A percentile compares a stretch with the other conserved stretches of the same genome.
Evolutionary conservation across 1,284 basidiomycete genomes (phyloP).

Genomic region (Leccinum griseonigrum): DNA sequence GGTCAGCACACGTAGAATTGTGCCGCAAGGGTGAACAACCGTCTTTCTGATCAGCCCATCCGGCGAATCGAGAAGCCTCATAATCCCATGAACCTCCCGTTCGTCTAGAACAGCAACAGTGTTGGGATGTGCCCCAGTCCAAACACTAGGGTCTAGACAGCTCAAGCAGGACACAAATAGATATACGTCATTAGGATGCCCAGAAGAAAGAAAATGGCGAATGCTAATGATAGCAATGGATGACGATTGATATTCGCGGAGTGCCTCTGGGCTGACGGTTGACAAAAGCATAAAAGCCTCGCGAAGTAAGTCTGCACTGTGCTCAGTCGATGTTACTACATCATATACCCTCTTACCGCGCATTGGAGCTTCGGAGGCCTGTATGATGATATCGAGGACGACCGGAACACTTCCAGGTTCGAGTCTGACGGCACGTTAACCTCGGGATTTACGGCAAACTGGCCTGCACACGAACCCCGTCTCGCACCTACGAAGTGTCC

Average conservation of each 20-base stretch:
- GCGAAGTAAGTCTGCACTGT: slow-evolving; percentile 39
- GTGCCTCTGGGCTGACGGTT: slow-evolving; percentile 27
- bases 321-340: slow-evolving; percentile 2
- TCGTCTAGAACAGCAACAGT: slow-evolving; percentile 54
- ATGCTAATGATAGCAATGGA: slow-evolving; percentile 46
- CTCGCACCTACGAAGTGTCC: slow-evolving; percentile 19
- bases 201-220: slow-evolving; percentile 53
- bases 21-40: slow-evolving; percentile 38
- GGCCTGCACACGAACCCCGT: slow-evolving; percentile 19
- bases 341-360: slow-evolving; percentile 31
- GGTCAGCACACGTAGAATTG: slow-evolving; percentile 10
- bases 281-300: slow-evolving; percentile 53
- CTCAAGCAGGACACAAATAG: slow-evolving; percentile 63
- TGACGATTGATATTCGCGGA: slow-evolving; percentile 32
- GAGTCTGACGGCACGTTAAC: slow-evolving; percentile 30
- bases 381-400: slow-evolving; percentile 43
- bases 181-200: slow-evolving; percentile 58
- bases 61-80: slow-evolving; percentile 58
- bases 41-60: slow-evolving; percentile 59
- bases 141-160: slow-evolving; percentile 53
- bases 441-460: slow-evolving; percentile 15
- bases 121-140: slow-evolving; percentile 60
- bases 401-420: slow-evolving; percentile 25
- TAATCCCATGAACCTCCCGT: slow-evolving; percentile 67
- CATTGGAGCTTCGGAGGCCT: slow-evolving; percentile 29